Percentiles rank a stretch among this genome's conserved stretches.
phyloP scores from a whole-genome alignment of 140 eudicot genomes.

The Artemisia princeps region DNA sequence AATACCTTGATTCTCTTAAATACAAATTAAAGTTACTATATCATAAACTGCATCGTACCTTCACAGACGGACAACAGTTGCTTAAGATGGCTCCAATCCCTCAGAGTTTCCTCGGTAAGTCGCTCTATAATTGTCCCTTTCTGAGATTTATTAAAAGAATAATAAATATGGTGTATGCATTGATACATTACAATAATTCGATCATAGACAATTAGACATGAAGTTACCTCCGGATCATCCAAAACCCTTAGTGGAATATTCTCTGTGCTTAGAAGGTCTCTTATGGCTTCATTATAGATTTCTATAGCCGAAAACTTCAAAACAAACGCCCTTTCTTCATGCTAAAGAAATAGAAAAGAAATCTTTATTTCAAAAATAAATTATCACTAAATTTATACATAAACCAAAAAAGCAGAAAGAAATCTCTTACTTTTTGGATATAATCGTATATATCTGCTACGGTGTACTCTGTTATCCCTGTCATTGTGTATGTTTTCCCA shows the following conservation, averaged over 20 bases:
- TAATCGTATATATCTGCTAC: conserved; percentile 92
- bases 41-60: conserved; percentile 35
- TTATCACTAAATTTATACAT: not conserved
- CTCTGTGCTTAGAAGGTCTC: conserved; percentile 90
- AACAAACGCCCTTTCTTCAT: conserved; percentile 92
- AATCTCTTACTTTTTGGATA: conserved; percentile 59
- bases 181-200: not conserved
- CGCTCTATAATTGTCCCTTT: conserved; percentile 88
- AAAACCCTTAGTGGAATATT: conserved; percentile 76
- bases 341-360: conserved; percentile 38
- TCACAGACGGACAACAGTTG: conserved; percentile 86
- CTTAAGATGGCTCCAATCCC: conserved; percentile 80
- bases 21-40: not conserved
- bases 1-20: not conserved
- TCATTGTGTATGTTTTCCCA: conserved; percentile 96
- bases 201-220: not conserved
- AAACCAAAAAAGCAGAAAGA: not conserved
- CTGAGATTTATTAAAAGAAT: conserved; percentile 29
- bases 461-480: conserved; percentile 79
- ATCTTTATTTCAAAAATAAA: not conserved
- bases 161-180: conserved; percentile 3
- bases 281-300: conserved; percentile 89
- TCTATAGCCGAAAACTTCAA: conserved; percentile 93
- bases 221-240: conserved; percentile 87
- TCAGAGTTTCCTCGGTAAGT: conserved; percentile 86